phyloP scores from a whole-genome alignment of 140 eudicot genomes.

The Anethum foeniculum region DNA sequence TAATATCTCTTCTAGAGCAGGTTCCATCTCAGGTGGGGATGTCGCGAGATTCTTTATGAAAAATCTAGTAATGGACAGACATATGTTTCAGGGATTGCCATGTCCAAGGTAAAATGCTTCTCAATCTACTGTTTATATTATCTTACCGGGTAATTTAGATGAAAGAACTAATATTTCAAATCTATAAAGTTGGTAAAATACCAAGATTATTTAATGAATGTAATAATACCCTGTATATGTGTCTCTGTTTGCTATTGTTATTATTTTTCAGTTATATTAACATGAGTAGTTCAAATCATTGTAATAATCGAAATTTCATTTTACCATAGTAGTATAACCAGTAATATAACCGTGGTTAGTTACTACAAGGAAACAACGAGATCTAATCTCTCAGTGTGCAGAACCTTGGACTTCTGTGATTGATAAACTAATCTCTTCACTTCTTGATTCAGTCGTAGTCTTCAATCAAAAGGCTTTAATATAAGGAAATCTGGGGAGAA shows the following conservation, averaged over 20 bases:
- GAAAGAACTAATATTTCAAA: neutral
- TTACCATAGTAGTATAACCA: neutral
- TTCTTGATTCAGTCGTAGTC: neutral
- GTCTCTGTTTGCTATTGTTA: neutral
- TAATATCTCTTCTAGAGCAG: conserved; percentile 29
- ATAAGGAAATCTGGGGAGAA: neutral
- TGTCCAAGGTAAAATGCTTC: conserved; percentile 69
- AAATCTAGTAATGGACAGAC: conserved; percentile 62
- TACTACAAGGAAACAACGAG: neutral
- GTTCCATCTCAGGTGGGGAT: conserved; percentile 98
- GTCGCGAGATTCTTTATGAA: conserved; percentile 72
- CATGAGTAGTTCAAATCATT: neutral
- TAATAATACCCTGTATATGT: neutral
- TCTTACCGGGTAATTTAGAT: neutral
- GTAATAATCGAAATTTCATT: neutral
- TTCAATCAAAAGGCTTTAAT: neutral
- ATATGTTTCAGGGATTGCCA: conserved; percentile 77
- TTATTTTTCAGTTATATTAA: neutral
- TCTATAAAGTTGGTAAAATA: neutral
- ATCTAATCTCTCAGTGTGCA: neutral
- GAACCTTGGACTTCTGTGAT: neutral
- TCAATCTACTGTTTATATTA: neutral
- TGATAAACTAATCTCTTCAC: neutral
- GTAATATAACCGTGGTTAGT: neutral
- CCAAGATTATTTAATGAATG: neutral